phyloP scores from a whole-genome alignment of 768 basidiomycete species.

The Galerina marginata region DNA sequence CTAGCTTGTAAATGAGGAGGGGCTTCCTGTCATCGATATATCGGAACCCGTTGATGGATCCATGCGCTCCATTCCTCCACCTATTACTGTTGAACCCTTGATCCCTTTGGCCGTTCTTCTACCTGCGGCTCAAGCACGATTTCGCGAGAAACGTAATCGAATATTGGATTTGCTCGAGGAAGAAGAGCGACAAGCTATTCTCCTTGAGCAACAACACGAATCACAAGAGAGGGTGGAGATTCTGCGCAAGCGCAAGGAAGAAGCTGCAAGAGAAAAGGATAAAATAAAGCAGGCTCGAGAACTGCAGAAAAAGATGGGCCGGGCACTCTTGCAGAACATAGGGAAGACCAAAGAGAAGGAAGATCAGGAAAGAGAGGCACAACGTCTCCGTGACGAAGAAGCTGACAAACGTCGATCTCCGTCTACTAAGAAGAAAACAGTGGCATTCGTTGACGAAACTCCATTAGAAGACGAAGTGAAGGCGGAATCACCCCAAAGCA shows the following conservation, averaged over 20 bases:
- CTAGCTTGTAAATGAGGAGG: slow-evolving; percentile 77
- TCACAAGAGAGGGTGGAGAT: slow-evolving; percentile 49
- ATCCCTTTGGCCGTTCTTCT: slow-evolving; percentile 53
- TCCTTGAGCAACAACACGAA: slow-evolving; percentile 44
- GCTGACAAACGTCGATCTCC: slow-evolving; percentile 27
- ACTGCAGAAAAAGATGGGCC: slow-evolving; percentile 82
- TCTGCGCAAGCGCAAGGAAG: slow-evolving; percentile 56
- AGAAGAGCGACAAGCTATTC: slow-evolving; percentile 60
- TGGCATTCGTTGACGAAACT: slow-evolving; percentile 61
- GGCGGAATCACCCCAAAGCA: slow-evolving; percentile 18
- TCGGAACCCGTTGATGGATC: slow-evolving; percentile 55
- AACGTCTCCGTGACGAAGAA: slow-evolving; percentile 38
- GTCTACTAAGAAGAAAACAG: slow-evolving; percentile 60
- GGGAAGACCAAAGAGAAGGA: slow-evolving; percentile 45
- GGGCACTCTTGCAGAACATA: slow-evolving; percentile 58
- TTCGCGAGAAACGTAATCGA: slow-evolving; percentile 62
- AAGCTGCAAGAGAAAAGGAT: slow-evolving; percentile 44
- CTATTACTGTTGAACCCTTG: slow-evolving; percentile 39
- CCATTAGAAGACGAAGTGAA: slow-evolving; percentile 26
- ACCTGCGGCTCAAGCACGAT: slow-evolving; percentile 49
- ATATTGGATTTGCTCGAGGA: slow-evolving; percentile 74
- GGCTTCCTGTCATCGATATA: slow-evolving; percentile 80
- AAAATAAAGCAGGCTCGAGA: slow-evolving; percentile 48
- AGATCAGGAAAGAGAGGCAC: slow-evolving; percentile 37
- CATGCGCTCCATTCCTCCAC: slow-evolving; percentile 24